These are phyloP conservation scores for Kwoniella sp. DNA, from an alignment of 768 basidiomycete genomes.

Conservation along the genomic window DNA sequence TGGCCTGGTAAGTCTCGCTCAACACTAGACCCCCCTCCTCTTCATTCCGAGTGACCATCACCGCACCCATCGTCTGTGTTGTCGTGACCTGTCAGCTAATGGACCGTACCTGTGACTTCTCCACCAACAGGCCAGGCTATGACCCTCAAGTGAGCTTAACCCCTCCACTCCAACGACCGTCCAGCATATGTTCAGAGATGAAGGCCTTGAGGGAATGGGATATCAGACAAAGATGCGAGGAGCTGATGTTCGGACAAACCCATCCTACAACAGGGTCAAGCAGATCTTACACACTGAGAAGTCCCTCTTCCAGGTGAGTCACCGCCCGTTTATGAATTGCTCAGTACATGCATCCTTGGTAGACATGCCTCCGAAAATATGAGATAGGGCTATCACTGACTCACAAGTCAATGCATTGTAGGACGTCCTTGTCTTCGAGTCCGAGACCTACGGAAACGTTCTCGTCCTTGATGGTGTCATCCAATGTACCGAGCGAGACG, in stretches of 20 bases:
- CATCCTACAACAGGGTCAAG: slow-evolving; percentile 63
- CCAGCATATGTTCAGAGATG: too few relatives aligned
- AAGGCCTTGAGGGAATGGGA: too few relatives aligned
- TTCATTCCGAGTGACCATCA: too few relatives aligned
- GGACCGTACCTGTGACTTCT: neutral
- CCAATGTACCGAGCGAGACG: slow-evolving; percentile 96
- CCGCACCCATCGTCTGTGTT: slow-evolving; percentile 5
- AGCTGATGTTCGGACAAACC: neutral
- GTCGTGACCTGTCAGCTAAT: slow-evolving; percentile 3
- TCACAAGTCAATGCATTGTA: too few relatives aligned
- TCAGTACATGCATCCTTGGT: too few relatives aligned
- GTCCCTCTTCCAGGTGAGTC: slow-evolving; percentile 74
- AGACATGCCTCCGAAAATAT: too few relatives aligned
- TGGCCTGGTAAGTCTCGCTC: slow-evolving; percentile 65
- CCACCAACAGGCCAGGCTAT: slow-evolving; percentile 76
- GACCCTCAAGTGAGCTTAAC: slow-evolving; percentile 69
- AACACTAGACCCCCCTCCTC: too few relatives aligned
- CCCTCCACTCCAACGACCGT: too few relatives aligned
- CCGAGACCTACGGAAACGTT: slow-evolving; percentile 95
- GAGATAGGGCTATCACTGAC: too few relatives aligned
- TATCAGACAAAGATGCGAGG: too few relatives aligned
- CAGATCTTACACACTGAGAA: slow-evolving; percentile 92
- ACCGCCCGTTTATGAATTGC: too few relatives aligned
- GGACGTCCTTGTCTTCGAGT: slow-evolving; percentile 95
- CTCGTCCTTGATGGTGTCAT: slow-evolving; percentile 92